phyloP scores from a whole-genome alignment of 352 stramenopile species.

The Globisporangium polare region DNA sequence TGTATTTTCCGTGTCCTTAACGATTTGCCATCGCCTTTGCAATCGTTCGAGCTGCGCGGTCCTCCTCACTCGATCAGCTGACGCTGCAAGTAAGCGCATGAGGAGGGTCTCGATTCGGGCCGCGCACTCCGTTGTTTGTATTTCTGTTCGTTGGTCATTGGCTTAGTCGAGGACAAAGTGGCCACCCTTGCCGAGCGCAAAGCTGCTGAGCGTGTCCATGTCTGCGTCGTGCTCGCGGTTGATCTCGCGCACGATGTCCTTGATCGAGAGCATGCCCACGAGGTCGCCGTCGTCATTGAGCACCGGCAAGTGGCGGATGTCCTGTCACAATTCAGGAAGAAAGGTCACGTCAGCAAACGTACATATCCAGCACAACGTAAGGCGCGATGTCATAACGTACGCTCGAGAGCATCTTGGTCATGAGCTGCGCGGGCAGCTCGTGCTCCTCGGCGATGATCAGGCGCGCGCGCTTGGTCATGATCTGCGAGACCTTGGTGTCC shows the following conservation, averaged over 20 bases:
- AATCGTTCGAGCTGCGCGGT: no score
- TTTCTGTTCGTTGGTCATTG: neutral
- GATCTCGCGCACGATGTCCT: constrained; percentile 89
- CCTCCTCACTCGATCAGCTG: no score
- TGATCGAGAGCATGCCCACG: constrained; percentile 94
- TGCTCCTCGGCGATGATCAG: constrained; percentile 83
- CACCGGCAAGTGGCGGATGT: constrained; percentile 94
- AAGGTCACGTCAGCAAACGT: neutral
- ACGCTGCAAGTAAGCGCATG: no score
- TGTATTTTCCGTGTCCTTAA: no score
- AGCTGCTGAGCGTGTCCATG: constrained; percentile 76
- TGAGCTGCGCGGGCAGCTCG: constrained; percentile 89
- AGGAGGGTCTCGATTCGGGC: neutral
- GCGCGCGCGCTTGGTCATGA: constrained; percentile 92
- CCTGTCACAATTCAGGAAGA: constrained; percentile 24
- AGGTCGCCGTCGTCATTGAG: constrained; percentile 89
- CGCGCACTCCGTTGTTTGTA: no score
- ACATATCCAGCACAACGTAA: neutral
- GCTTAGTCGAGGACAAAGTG: constrained; percentile 80
- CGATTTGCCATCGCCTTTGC: no score
- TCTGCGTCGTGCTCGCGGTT: constrained; percentile 76
- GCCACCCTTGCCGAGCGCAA: constrained; percentile 70
- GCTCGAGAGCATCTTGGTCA: constrained; percentile 95
- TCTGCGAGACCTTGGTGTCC: constrained; percentile 88
- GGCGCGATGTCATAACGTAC: constrained; percentile 25